Evolutionary conservation across 1,139 yeast genomes (phyloP), one percentile per base, ranked within the genome.

Genomic region (Torulaspora globosa): DNA sequence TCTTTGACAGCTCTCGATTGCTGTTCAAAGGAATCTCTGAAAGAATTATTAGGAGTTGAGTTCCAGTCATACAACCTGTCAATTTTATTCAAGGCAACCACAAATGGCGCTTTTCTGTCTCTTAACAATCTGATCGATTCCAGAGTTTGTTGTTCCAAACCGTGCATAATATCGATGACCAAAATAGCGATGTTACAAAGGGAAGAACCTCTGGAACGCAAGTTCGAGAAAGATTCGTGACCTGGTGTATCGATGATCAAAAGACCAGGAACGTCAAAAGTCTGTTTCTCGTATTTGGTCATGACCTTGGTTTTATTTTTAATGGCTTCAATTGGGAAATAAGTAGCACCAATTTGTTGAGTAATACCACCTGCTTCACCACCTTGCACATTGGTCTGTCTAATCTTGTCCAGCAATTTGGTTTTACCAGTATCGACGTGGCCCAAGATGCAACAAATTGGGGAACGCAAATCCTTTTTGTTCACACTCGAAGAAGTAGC

Each of bases 301-400:
- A 92, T 90, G 41, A 84, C 95, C 39, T 82, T 84, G 33, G 97
- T 92, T 73, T 94, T 94, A 63, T 81, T 81, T 69, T 82, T 82
- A 62, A 92, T 88, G 34, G 97, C 88, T 28, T 85, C 95, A 59
- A 92, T 90, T 50, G 98, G 98, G 87, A 92, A 94, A 70, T 90
- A 94, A 21, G 98, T 94, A 43, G 99, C 99, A 80, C 99, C 99
- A 66, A 92, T 92, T 72, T 92, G 99, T 78, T 92, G 99, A 56
- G 99, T 92, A 67, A 92, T 94, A 76, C 99, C 99, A 75, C 99
- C 99, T 47, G 98, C 99, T 74, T 92, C 99, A 66, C 98, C 99
- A 69, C 97, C 98, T 75, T 92, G 99, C 51, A 92, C 99, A 63
- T 92, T 92, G 40, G 97, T 94, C 75, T 92, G 97, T 74, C 99